phyloP scores from a whole-genome alignment of 257 asterid species.

The Ocimum tenuiflorum region DNA sequence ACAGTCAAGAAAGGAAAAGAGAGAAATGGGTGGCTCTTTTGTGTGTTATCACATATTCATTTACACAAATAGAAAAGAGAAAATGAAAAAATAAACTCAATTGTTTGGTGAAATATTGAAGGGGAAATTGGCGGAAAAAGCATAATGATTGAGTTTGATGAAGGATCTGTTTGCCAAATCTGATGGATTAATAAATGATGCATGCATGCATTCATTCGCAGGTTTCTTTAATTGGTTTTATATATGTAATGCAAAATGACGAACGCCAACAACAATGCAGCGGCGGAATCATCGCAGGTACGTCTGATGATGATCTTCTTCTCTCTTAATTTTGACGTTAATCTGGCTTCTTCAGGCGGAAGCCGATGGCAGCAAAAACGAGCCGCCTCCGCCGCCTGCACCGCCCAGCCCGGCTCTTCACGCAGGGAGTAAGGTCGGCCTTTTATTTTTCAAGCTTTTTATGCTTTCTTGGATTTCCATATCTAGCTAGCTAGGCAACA shows the following conservation, averaged over 20 bases:
- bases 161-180: conserved; percentile 12
- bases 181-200: conserved; percentile 16
- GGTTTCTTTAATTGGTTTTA: conserved; percentile 32
- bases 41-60: no score
- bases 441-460: no score
- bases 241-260: conserved; percentile 42
- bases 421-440: conserved; percentile 63
- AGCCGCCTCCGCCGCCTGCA: conserved; percentile 44
- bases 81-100: conserved; percentile 2
- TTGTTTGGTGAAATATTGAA: neutral
- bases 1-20: neutral
- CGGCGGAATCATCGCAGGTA: conserved; percentile 34
- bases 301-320: neutral
- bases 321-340: no score
- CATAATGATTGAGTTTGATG: neutral
- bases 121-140: conserved; percentile 16
- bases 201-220: conserved; percentile 43
- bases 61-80: neutral
- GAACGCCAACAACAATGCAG: conserved; percentile 28
- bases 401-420: conserved; percentile 38
- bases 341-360: conserved; percentile 46
- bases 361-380: conserved; percentile 43
- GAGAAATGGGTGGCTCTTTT: neutral
- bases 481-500: no score
- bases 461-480: no score